A percentile compares a stretch with the other conserved stretches of the same genome.
These are phyloP conservation scores for Fusarium drepaniforme DNA, from an alignment of 2,329 filamentous ascomycete species.

Conservation along the genomic window DNA sequence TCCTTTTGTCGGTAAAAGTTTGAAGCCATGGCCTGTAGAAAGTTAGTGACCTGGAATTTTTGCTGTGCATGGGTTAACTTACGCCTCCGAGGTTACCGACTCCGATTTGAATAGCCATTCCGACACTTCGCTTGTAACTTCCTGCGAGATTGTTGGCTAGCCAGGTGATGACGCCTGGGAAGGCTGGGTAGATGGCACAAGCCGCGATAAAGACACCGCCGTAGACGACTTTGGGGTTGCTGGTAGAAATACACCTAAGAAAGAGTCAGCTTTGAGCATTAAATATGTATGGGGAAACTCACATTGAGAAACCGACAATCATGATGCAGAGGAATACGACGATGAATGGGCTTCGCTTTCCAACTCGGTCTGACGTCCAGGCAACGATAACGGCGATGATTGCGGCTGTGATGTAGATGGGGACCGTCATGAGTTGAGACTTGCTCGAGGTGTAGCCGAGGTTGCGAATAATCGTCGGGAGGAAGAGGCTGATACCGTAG, in stretches of 20 bases:
- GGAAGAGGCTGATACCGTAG: slow-evolving; percentile 69
- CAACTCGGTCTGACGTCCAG: slow-evolving; percentile 66
- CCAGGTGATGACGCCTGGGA: slow-evolving; percentile 85
- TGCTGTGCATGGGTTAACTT: slow-evolving; percentile 29
- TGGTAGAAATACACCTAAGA: slow-evolving; percentile 67
- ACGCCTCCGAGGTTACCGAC: slow-evolving; percentile 69
- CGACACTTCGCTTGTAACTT: slow-evolving; percentile 72
- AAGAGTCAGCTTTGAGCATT: neutral
- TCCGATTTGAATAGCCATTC: slow-evolving; percentile 75
- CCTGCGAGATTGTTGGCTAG: slow-evolving; percentile 81
- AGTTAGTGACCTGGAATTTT: neutral
- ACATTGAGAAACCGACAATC: slow-evolving; percentile 69
- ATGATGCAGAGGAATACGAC: slow-evolving; percentile 65
- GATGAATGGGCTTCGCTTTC: slow-evolving; percentile 68
- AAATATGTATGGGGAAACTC: slow-evolving; percentile 20
- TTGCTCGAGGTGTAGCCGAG: slow-evolving; percentile 68
- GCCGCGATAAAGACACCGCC: slow-evolving; percentile 82
- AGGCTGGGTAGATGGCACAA: slow-evolving; percentile 83
- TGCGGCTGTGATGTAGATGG: slow-evolving; percentile 71
- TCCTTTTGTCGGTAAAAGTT: slow-evolving; percentile 75
- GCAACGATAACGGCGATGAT: slow-evolving; percentile 67
- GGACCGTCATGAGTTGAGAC: slow-evolving; percentile 76
- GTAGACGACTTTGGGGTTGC: slow-evolving; percentile 73
- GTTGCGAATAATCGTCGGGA: slow-evolving; percentile 73
- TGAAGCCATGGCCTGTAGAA: slow-evolving; percentile 71